A percentile compares a stretch with the other conserved stretches of the same genome.
Conservation (phyloP, 2,329 filamentous ascomycete genomes). For the Scleromitrula shiraiana region DNA sequence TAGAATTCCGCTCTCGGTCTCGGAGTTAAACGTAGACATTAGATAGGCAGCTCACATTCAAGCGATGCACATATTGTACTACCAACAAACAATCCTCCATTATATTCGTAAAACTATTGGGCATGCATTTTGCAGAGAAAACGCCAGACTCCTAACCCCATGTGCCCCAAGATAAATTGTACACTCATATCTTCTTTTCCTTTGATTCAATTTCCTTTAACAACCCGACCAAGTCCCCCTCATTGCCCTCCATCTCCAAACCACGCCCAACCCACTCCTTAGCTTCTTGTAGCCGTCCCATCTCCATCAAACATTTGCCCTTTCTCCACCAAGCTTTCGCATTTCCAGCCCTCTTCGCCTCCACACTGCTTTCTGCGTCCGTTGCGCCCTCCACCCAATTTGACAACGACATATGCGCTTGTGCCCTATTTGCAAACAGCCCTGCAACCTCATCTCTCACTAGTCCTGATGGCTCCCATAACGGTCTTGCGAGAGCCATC, state of each 20-base stretch:
- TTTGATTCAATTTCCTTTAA: constrained; percentile 53
- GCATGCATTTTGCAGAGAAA: too few species aligned
- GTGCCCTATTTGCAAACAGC: constrained; percentile 79
- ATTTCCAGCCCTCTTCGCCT: constrained; percentile 79
- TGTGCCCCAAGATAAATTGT: not conserved
- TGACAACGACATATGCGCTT: constrained; percentile 77
- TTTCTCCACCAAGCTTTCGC: constrained; percentile 92
- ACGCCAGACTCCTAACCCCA: not conserved
- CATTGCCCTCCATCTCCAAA: constrained; percentile 73
- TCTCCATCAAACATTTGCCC: constrained; percentile 80
- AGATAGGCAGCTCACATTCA: too few species aligned
- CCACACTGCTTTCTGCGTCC: constrained; percentile 82
- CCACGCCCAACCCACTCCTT: constrained; percentile 67
- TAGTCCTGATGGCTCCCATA: constrained; percentile 80
- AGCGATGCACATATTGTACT: too few species aligned
- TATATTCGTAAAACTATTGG: too few species aligned
- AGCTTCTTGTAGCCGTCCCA: constrained; percentile 80
- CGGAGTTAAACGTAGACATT: too few species aligned
- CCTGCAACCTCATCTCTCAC: constrained; percentile 77
- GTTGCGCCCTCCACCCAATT: constrained; percentile 80
- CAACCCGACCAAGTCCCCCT: constrained; percentile 54
- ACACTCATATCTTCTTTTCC: constrained; percentile 20
- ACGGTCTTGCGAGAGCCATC: constrained; percentile 75
- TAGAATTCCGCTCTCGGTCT: too few species aligned
- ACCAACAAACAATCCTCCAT: too few species aligned